Evolutionary conservation across 805 yeast genomes (phyloP).

Genomic region (Candida namnaoensis): DNA sequence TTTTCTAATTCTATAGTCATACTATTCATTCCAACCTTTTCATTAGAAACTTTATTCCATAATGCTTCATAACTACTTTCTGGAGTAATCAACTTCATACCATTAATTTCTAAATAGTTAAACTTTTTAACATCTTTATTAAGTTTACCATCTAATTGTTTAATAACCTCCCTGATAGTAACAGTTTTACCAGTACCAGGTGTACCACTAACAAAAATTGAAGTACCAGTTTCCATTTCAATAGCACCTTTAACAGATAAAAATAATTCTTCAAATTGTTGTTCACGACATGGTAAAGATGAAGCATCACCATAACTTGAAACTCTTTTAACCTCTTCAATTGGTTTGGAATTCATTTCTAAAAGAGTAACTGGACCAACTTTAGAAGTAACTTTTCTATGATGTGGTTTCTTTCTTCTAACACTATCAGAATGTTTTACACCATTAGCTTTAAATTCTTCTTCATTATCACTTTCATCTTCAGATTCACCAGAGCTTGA

Average conservation of each 20-base stretch:
- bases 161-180: conserved; percentile 79
- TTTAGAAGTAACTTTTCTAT: conserved; percentile 25
- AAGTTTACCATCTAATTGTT: conserved; percentile 43
- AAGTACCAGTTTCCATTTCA: conserved; percentile 63
- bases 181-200: conserved; percentile 99
- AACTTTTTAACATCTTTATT: conserved; percentile 38
- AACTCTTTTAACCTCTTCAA: conserved; percentile 24
- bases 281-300: conserved; percentile 78
- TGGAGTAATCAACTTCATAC: conserved; percentile 76
- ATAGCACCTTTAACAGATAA: conserved; percentile 65
- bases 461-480: conserved; percentile 14
- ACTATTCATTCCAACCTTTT: conserved; percentile 52
- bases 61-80: conserved; percentile 72
- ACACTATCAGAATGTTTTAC: neutral
- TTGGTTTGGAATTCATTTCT: conserved; percentile 22
- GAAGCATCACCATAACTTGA: conserved; percentile 36
- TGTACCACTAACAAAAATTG: conserved; percentile 89
- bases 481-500: conserved; percentile 5
- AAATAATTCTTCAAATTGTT: conserved; percentile 67
- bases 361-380: conserved; percentile 8
- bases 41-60: conserved; percentile 68
- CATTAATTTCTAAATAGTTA: conserved; percentile 81
- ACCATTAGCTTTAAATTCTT: conserved; percentile 6
- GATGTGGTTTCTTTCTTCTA: conserved; percentile 27
- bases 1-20: conserved; percentile 43